Evolutionary conservation across 352 stramenopile species (phyloP).

Genomic region (Pythium utonaiense): DNA sequence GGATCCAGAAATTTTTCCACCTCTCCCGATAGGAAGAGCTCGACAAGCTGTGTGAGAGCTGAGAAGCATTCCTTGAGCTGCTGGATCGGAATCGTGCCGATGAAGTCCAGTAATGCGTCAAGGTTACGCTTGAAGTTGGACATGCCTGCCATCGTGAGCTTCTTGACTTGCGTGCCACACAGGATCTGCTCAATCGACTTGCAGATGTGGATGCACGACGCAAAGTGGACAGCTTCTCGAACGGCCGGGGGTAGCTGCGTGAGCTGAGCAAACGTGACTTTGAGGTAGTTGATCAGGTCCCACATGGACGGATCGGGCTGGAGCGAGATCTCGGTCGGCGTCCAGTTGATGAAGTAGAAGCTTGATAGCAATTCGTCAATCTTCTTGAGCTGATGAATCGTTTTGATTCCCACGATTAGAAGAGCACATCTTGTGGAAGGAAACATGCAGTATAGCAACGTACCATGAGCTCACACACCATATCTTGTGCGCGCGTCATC

Average conservation of each 20-base stretch:
- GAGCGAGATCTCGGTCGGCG: constrained; percentile 42
- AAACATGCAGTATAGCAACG: too few species aligned
- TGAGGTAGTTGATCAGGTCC: constrained; percentile 85
- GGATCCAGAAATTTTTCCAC: constrained; percentile 61
- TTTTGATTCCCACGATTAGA: too few species aligned
- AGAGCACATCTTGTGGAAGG: too few species aligned
- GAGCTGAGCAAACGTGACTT: constrained; percentile 70
- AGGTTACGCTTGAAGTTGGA: constrained; percentile 79
- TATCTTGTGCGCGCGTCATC: constrained; percentile 72
- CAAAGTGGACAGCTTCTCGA: constrained; percentile 69
- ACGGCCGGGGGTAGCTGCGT: constrained; percentile 48
- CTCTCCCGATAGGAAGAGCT: constrained; percentile 61
- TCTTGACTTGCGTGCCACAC: constrained; percentile 54
- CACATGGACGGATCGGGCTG: constrained; percentile 77
- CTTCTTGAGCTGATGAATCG: constrained; percentile 80
- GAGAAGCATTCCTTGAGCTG: constrained; percentile 69
- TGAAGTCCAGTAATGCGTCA: constrained; percentile 63
- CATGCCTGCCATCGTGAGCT: constrained; percentile 65
- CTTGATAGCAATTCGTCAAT: constrained; percentile 74
- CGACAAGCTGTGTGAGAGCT: constrained; percentile 56
- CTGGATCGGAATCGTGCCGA: constrained; percentile 49
- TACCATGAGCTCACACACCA: constrained; percentile 84
- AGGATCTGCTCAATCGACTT: constrained; percentile 74
- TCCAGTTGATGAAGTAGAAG: constrained; percentile 81
- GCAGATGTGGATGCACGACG: constrained; percentile 74